These are phyloP conservation scores for Neocucurbitaria cava DNA, from an alignment of 2,329 filamentous ascomycete species.

Conservation along the genomic window DNA sequence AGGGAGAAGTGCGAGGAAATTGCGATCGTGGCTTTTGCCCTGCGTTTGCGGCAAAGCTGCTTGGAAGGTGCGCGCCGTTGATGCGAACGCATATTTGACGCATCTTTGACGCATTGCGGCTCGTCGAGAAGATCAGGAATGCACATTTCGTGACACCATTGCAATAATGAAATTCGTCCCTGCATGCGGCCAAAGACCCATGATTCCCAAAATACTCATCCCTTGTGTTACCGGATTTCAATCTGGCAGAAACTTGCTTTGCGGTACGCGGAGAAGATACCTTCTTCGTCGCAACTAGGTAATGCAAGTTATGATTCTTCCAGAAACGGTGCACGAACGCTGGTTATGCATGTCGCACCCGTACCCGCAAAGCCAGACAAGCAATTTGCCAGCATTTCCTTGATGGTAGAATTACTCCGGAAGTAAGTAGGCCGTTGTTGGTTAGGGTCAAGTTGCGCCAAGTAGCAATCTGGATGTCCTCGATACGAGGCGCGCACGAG, in stretches of 20 bases:
- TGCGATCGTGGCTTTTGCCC: neutral
- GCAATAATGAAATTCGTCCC: neutral
- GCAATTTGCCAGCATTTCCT: neutral
- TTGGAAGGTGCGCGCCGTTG: neutral
- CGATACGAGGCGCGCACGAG: neutral
- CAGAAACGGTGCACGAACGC: constrained; percentile 1
- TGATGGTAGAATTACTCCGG: constrained; percentile 1
- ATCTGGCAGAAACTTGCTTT: constrained; percentile 3
- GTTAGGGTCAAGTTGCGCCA: neutral
- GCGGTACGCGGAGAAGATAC: constrained; percentile 8
- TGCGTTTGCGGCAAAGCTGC: constrained; percentile 1
- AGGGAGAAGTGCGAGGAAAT: neutral
- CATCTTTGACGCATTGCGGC: neutral
- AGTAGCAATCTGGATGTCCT: neutral
- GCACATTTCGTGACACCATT: too few species aligned
- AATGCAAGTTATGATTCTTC: neutral
- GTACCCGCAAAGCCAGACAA: neutral
- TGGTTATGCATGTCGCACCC: constrained; percentile 6
- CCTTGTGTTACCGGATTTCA: neutral
- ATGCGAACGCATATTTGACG: neutral
- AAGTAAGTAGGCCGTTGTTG: constrained; percentile 2
- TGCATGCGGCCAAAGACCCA: neutral
- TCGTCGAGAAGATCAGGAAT: neutral
- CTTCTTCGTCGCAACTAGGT: constrained; percentile 17
- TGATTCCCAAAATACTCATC: neutral